Evolutionary conservation across 2,329 filamentous ascomycete genomes (phyloP), one percentile per base, ranked within the genome.

Genomic region (Penicillium sp.): DNA sequence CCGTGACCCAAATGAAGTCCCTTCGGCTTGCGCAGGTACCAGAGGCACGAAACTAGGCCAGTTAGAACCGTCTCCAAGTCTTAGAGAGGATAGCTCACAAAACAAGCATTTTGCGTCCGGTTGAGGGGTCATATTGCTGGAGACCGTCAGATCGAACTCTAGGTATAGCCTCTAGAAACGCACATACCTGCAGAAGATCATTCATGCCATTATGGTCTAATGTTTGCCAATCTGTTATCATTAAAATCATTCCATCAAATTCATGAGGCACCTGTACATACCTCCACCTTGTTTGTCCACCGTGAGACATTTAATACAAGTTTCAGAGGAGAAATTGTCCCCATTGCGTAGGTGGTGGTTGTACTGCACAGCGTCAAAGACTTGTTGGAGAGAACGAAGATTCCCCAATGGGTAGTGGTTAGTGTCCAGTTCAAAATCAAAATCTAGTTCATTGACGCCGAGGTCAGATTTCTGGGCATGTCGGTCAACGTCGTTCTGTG

Each of bases 351-450:
- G 47, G 47, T 64, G 58, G 4, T 48, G 51, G 16, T 59, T 47
- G 43, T 49, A 59, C 44, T 64, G 58, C 10, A 62, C 62, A 16
- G 55, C 56, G 42, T 57, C 49, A 29, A 64, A 64, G 9, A 64
- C 56, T 33, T 64, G 57, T 22, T 64, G 62, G 31, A 63, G 58
- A 3, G 62, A 64, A 27, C 27, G 49, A 24, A 63, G 54, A 45
- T 52, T 37, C 19, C 49, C 46, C 13, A 64, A 22, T 4, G 60
- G 52, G 29, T 64, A 64, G 22, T 63, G 21, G 2, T 19, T 29
- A 5, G 26, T 46, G n/a, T 54, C 43, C 2, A 64, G 22, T 3
- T 46, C 26, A 33, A 56, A 63, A 33, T 59, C 35, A 26, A 64
- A 63, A 3, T 59, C 58, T 1, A 63, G 46, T 31, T 63, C 60